A percentile compares a stretch with the other conserved stretches of the same genome.
Evolutionary conservation across 768 basidiomycete genomes (phyloP).

Genomic region (Agaricus bisporus): DNA sequence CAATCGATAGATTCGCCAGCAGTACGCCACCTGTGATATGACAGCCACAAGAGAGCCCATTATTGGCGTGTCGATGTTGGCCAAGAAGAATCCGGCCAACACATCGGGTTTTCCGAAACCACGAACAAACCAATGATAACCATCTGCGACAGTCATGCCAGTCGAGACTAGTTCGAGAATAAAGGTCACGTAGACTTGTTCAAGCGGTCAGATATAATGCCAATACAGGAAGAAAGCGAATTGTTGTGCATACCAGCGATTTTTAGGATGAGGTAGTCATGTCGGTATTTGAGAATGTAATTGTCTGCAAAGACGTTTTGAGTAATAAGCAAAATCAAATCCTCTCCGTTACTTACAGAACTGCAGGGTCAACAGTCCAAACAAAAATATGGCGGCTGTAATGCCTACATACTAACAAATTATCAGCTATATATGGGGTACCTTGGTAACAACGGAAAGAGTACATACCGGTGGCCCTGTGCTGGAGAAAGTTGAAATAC

Average conservation of each 20-base stretch:
- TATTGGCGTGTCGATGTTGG: conserved; percentile 1
- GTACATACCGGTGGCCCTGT: background rate
- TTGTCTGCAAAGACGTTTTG: background rate
- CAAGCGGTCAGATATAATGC: too few relatives aligned
- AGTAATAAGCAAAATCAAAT: background rate
- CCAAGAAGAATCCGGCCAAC: conserved; percentile 2
- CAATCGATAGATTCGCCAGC: conserved; percentile 5
- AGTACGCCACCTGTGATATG: background rate
- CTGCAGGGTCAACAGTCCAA: background rate
- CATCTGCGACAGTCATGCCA: conserved; percentile 2
- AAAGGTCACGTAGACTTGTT: conserved; percentile 1
- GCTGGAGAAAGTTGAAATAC: background rate
- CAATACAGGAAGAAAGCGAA: background rate
- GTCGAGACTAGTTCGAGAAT: conserved; percentile 5
- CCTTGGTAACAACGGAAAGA: too few relatives aligned
- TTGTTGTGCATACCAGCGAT: background rate
- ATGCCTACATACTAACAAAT: background rate
- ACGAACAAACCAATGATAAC: conserved; percentile 9
- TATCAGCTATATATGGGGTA: too few relatives aligned
- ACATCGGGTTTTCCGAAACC: conserved; percentile 1
- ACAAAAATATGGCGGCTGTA: background rate
- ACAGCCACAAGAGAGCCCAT: background rate
- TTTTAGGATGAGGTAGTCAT: background rate
- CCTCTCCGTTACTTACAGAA: background rate
- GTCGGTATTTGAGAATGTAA: conserved; percentile 1